Evolutionary conservation across 2,329 filamentous ascomycete species (phyloP).

Genomic region (Diaporthe eres): DNA sequence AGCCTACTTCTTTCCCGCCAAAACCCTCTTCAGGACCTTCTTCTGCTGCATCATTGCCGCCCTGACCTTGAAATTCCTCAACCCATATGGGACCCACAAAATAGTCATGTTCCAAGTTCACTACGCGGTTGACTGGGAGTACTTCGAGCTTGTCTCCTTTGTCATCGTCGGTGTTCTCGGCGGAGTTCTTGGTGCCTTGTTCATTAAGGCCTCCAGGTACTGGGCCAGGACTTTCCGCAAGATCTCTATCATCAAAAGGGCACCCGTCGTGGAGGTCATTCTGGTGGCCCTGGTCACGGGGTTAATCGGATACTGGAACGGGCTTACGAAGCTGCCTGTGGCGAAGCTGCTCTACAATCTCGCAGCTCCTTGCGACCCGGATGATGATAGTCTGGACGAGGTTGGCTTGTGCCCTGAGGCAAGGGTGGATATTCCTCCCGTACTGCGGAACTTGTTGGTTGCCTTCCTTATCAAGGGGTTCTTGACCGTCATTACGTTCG

Average conservation of each 20-base stretch:
- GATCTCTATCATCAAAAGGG: slow-evolving; percentile 82
- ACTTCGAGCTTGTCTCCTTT: slow-evolving; percentile 90
- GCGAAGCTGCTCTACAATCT: slow-evolving; percentile 92
- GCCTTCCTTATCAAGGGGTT: slow-evolving; percentile 93
- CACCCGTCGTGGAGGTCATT: slow-evolving; percentile 88
- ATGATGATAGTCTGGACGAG: slow-evolving; percentile 71
- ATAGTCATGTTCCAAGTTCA: slow-evolving; percentile 97
- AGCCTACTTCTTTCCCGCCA: slow-evolving; percentile 96
- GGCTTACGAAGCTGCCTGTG: slow-evolving; percentile 88
- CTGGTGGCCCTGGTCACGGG: slow-evolving; percentile 90
- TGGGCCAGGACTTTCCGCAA: slow-evolving; percentile 94
- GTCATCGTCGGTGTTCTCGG: slow-evolving; percentile 89
- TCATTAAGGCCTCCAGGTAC: slow-evolving; percentile 93
- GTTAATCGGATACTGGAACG: slow-evolving; percentile 92
- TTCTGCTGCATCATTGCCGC: slow-evolving; percentile 98
- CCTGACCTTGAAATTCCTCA: slow-evolving; percentile 91
- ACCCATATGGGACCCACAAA: slow-evolving; percentile 96
- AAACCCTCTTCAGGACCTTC: slow-evolving; percentile 97
- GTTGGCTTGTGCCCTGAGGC: slow-evolving; percentile 84
- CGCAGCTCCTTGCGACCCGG: slow-evolving; percentile 86
- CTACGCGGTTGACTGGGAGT: slow-evolving; percentile 91
- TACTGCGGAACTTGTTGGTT: slow-evolving; percentile 78
- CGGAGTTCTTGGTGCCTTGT: slow-evolving; percentile 87
- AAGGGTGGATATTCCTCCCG: slow-evolving; percentile 81
- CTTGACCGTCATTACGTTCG: slow-evolving; percentile 91